Conservation (phyloP, 2,329 filamentous ascomycete genomes). For the Seiridium unicorne region DNA sequence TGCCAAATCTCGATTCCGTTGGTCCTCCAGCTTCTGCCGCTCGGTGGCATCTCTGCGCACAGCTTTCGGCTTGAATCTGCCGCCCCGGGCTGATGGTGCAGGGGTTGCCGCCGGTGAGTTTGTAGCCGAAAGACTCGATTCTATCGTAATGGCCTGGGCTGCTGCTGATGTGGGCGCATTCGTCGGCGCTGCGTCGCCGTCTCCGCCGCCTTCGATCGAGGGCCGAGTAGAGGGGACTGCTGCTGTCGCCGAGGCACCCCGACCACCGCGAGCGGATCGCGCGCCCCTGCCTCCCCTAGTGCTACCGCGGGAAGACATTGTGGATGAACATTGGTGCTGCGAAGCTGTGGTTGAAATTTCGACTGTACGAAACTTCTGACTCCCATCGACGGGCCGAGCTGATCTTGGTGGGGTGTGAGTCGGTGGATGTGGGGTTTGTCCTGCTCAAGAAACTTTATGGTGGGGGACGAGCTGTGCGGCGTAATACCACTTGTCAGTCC, state of each 20-base stretch:
- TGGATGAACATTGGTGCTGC: conserved; percentile 9
- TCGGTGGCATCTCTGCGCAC: conserved; percentile 50
- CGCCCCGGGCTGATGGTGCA: conserved; percentile 32
- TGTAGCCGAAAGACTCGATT: conserved; percentile 11
- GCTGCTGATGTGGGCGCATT: background rate
- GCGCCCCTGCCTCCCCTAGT: conserved; percentile 11
- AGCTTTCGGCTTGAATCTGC: conserved; percentile 46
- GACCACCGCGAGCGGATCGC: conserved; percentile 11
- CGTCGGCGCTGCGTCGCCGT: background rate
- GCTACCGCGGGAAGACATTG: conserved; percentile 13
- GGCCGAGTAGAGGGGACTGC: conserved; percentile 1
- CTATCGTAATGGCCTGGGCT: conserved; percentile 5
- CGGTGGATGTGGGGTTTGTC: background rate
- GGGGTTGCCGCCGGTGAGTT: conserved; percentile 27
- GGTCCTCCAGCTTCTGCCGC: conserved; percentile 43
- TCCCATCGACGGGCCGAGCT: background rate
- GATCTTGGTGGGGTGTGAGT: background rate
- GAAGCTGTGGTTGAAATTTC: background rate
- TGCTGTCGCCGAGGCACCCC: conserved; percentile 5
- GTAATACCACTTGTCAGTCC: background rate
- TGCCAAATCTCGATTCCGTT: conserved; percentile 23
- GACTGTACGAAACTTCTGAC: background rate
- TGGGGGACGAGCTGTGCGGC: conserved; percentile 5
- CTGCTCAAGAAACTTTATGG: background rate
- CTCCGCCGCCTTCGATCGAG: background rate